Evolutionary conservation across 257 asterid species (phyloP), one percentile per base, ranked within the genome.

Genomic region (Apocynum venetum): DNA sequence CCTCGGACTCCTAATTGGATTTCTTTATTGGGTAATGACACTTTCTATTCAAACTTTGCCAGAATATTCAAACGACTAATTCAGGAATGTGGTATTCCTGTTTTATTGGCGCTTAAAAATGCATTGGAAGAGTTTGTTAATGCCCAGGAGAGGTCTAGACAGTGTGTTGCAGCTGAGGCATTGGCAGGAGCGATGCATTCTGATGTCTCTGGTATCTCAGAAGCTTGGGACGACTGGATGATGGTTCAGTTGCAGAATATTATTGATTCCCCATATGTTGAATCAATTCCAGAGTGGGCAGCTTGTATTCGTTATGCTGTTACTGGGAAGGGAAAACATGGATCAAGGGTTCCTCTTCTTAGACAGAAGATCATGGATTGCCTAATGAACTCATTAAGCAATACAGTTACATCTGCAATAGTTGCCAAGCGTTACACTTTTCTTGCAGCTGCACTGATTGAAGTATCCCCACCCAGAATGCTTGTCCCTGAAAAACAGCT

Each of bases 161-260:
- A 96, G 82, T 96, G 98, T 87, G 99, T 96, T 85, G 99, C 99
- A 53, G 99, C 99, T 74, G 99, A 96, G 89, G 97, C 90, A 74
- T 87, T 96, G 82, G 97, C 98, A 52, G 99, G 99, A 76, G 89
- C 90, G 74, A 88, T 96, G 76, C 99, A 96, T 89, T 90, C 99
- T 82, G 99, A 96, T 83, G 93, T 91, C 69, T 64, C 71, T 56
- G 98, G 95, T 77, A 88, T 96, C 79, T 89, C 93, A 79, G 98
- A 96, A 87, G 96, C 89, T 69, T 96, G 98, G 98, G 97, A 96
- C 80, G 86, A 86, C 89, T 96, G 98, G 99, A 88, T 93, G 90
- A 83, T 75, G 84, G 86, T 77, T 80, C 97, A 85, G 70, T 82
- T 96, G 81, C 88, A 87, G 87, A 89, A 84, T 87, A 86, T 93